These are phyloP conservation scores for Rosellinia necatrix DNA, from an alignment of 2,329 filamentous ascomycete genomes.

Conservation along the genomic window DNA sequence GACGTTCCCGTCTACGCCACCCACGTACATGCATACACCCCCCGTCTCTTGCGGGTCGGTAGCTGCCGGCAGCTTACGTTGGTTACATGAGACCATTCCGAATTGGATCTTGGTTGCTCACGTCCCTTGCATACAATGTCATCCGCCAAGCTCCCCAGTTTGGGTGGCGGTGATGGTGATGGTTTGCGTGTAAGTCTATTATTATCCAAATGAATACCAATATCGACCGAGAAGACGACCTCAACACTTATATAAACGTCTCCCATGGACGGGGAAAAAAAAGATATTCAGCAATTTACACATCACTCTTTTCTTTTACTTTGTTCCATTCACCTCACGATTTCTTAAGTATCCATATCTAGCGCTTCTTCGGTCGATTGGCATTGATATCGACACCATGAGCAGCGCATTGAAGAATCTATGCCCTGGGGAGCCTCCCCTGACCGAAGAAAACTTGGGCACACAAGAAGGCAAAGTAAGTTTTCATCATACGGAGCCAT, in stretches of 20 bases:
- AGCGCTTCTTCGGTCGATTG: not conserved
- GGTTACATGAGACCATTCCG: slow-evolving; percentile 5
- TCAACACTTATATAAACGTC: slow-evolving; percentile 8
- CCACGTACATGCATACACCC: too few relatives aligned
- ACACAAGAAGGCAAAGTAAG: slow-evolving; percentile 17
- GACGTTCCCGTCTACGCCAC: too few relatives aligned
- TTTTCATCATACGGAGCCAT: not conserved
- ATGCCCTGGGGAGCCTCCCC: not conserved
- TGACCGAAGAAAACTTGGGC: slow-evolving; percentile 4
- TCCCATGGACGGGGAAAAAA: not conserved
- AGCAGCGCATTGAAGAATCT: slow-evolving; percentile 1
- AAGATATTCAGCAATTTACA: not conserved
- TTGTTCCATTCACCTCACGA: not conserved
- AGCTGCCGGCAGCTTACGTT: slow-evolving; percentile 15
- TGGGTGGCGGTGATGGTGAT: not conserved
- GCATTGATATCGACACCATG: not conserved
- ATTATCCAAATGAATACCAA: not conserved
- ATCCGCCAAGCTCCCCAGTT: not conserved
- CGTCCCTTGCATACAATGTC: slow-evolving; percentile 12
- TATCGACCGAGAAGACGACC: not conserved
- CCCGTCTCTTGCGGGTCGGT: not conserved
- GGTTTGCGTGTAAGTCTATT: not conserved
- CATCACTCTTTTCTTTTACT: not conserved
- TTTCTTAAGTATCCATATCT: not conserved
- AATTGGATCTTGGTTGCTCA: slow-evolving; percentile 5